A percentile compares a stretch with the other conserved stretches of the same genome.
Evolutionary conservation across 192 early-diverging fungal species (phyloP).

Genomic region (Backusella australiensis): DNA sequence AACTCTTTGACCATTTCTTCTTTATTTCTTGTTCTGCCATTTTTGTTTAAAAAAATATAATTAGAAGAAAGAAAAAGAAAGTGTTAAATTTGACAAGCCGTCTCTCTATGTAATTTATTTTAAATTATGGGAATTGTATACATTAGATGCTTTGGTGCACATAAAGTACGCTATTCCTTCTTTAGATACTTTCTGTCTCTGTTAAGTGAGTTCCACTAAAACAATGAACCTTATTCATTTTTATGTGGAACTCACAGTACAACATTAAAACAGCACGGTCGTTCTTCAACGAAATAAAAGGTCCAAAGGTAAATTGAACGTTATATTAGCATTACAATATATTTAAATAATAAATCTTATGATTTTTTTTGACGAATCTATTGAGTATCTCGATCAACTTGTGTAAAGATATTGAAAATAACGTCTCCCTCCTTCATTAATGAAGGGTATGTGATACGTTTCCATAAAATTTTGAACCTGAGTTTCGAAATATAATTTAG

Average conservation of each 20-base stretch:
- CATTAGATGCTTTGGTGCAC: not conserved
- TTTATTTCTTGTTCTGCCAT: no score
- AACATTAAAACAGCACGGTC: not conserved
- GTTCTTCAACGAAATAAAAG: not conserved
- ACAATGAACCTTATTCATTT: not conserved
- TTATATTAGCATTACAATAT: not conserved
- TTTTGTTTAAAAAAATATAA: not conserved
- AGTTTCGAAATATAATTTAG: not conserved
- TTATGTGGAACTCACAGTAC: not conserved
- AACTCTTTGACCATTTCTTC: not conserved
- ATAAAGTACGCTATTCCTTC: not conserved
- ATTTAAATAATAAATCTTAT: no score
- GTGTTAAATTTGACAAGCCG: not conserved
- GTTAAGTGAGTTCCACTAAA: not conserved
- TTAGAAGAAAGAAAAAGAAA: not conserved
- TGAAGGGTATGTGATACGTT: not conserved
- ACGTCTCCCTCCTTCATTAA: not conserved
- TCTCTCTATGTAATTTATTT: not conserved
- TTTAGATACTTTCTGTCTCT: not conserved
- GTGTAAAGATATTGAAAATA: not conserved
- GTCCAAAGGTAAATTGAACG: not conserved
- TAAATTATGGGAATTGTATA: not conserved
- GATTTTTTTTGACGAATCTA: not conserved
- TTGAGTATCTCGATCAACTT: not conserved
- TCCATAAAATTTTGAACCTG: not conserved